Evolutionary conservation across 176 grass and related monocot genomes (phyloP).

Genomic region (Eleusine coracana): DNA sequence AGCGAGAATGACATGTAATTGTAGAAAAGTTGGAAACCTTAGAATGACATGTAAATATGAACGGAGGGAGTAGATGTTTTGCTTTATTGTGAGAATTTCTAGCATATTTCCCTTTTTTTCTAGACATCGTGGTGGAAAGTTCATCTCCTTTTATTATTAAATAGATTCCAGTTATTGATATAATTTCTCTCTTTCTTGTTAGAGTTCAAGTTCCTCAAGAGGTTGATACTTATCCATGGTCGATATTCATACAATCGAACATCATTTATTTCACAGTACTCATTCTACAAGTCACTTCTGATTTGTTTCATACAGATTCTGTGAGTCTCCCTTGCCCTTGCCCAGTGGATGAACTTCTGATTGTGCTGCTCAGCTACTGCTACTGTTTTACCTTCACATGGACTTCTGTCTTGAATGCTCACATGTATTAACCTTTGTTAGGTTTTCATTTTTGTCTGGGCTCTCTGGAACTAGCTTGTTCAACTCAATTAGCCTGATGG

Average conservation of each 20-base stretch:
- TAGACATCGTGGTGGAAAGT: no score
- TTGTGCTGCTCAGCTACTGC: slow-evolving; percentile 18
- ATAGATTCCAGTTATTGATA: slow-evolving; percentile 13
- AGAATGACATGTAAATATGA: no score
- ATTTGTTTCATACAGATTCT: slow-evolving; percentile 96
- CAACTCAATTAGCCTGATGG: slow-evolving; percentile 90
- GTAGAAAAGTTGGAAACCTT: no score
- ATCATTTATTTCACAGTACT: slow-evolving; percentile 93
- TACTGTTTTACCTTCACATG: slow-evolving; percentile 6
- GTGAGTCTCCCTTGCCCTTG: slow-evolving; percentile 52
- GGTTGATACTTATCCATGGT: slow-evolving; percentile 94
- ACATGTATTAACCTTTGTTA: slow-evolving; percentile 38
- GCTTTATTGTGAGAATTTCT: no score
- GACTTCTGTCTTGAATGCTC: slow-evolving; percentile 22
- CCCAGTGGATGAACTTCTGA: slow-evolving; percentile 7
- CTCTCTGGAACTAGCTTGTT: slow-evolving; percentile 88
- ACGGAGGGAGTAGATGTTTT: no score
- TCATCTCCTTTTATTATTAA: no score
- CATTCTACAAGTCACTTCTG: slow-evolving; percentile 90
- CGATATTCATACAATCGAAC: slow-evolving; percentile 93
- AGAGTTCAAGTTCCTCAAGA: slow-evolving; percentile 93
- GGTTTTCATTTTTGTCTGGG: slow-evolving; percentile 79
- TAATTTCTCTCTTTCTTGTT: slow-evolving; percentile 44
- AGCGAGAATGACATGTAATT: no score
- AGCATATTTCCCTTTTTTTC: no score